Evolutionary conservation across 2,329 filamentous ascomycete species (phyloP), one percentile per base, ranked within the genome.

Genomic region (Sodiomyces alkalinus): DNA sequence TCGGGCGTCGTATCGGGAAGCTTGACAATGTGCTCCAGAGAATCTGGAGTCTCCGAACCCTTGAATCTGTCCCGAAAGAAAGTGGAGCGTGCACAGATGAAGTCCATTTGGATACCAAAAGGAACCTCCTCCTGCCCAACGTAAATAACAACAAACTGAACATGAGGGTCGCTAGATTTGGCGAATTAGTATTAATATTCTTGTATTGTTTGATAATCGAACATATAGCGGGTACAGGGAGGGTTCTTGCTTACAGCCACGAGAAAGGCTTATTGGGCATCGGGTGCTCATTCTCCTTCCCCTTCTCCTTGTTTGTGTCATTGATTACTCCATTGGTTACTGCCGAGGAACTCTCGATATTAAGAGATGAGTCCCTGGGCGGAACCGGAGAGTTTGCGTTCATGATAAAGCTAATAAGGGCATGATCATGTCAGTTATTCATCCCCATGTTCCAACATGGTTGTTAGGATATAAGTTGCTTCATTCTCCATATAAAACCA

Each of bases 21-120:
- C 24, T 48, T 58, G 16, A 70, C 55, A 13, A 70, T 43, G 20
- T 60, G 48, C 41, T 71, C 67, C 7, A 71, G 41, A 7, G 52
- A 47, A 14, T 60, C 45, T 3, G 54, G 44, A 11, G 38, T 34
- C 10, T 41, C 34, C 18, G 44, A 41, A 19, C 46, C 42, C 19
- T 42, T 45, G 25, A 73, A 69, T 32, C 60, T 49, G 3, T 52
- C 43, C 5, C 50, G 50, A 39, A 65, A 73, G 39, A 55, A 58
- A 3, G 49, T 40, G 7, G 64, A 70, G 36, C 60, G 61, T 17
- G 58, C 51, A 35, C 62, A 67, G 15, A 74, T 49, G 31, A 71
- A 68, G 42, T 73, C 62, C 34, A 66, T 68, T 34, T 72, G 68
- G 9, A 74, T 58, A 8, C 62, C 65, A 38, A 71, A 74, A 1